Evolutionary conservation across 2,329 filamentous ascomycete genomes (phyloP).

Genomic region (Fusarium protoensiforme): DNA sequence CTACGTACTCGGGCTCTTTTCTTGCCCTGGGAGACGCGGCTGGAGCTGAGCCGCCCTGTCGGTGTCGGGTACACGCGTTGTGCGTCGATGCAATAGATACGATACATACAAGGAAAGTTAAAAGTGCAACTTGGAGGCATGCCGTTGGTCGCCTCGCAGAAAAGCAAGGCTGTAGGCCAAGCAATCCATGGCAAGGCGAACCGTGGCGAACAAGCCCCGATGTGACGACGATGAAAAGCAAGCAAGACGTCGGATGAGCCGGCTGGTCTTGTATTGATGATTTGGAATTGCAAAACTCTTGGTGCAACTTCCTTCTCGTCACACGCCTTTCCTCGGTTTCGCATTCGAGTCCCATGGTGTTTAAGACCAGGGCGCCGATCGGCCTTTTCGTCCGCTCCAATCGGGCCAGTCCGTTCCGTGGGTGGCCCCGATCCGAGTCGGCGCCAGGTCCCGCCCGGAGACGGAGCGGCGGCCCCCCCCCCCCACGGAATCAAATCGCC

Average conservation of each 20-base stretch:
- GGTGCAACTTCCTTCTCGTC: not conserved
- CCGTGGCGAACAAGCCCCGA: not conserved
- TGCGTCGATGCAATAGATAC: not conserved
- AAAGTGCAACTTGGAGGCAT: not conserved
- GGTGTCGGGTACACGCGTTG: not conserved
- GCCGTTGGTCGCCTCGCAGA: not conserved
- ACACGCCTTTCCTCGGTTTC: not conserved
- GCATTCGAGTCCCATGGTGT: not conserved
- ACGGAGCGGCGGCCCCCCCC: not conserved
- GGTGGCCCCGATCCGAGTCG: not conserved
- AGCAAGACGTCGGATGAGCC: not conserved
- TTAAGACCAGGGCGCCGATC: conserved; percentile 14
- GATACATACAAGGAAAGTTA: not conserved
- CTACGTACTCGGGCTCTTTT: not conserved
- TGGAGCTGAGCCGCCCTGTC: not conserved
- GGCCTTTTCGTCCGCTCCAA: conserved; percentile 13
- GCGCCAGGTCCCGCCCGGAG: not conserved
- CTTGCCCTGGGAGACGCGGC: not conserved
- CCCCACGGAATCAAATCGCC: not conserved
- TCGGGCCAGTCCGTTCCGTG: conserved; percentile 18
- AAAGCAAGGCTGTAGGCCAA: conserved; percentile 1
- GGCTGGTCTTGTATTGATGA: not conserved
- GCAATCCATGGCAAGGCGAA: not conserved
- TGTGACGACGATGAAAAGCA: not conserved
- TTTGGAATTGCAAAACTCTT: not conserved